Evolutionary conservation across 768 basidiomycete species (phyloP).

Genomic region (Phylloporus rhodoxanthus): DNA sequence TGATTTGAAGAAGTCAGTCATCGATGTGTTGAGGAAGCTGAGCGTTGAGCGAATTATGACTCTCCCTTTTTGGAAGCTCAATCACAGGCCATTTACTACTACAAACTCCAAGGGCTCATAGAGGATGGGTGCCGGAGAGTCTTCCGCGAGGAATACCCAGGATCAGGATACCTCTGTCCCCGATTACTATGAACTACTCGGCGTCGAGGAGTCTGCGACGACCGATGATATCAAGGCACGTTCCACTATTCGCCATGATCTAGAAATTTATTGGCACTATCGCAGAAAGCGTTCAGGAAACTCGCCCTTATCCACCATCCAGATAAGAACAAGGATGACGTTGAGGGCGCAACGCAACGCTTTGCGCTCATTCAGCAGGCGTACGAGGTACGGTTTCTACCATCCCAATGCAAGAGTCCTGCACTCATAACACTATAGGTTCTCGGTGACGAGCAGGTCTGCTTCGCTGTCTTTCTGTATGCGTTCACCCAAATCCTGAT

Average conservation of each 20-base stretch:
- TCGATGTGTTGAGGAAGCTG: no score
- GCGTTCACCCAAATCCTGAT: constrained; percentile 9
- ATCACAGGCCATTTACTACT: neutral
- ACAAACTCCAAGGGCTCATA: neutral
- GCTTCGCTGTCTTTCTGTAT: constrained; percentile 16
- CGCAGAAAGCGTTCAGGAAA: constrained; percentile 74
- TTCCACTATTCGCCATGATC: neutral
- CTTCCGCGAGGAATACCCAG: constrained; percentile 37
- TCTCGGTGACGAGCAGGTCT: constrained; percentile 90
- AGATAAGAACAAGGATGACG: constrained; percentile 79
- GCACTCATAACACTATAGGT: no score
- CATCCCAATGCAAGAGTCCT: no score
- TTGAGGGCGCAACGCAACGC: constrained; percentile 79
- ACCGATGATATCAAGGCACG: constrained; percentile 83
- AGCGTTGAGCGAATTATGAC: neutral
- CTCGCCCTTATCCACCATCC: constrained; percentile 83
- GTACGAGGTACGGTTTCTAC: constrained; percentile 75
- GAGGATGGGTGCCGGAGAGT: constrained; percentile 67
- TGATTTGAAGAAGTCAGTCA: constrained; percentile 52
- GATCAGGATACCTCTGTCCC: constrained; percentile 27
- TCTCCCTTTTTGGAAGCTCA: constrained; percentile 13
- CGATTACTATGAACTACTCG: constrained; percentile 81
- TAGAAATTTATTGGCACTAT: constrained; percentile 3
- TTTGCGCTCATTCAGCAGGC: constrained; percentile 91
- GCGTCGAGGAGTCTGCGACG: constrained; percentile 76